Evolutionary conservation across 305 asterid genomes (phyloP).

Genomic region (Fraxinus sp.): DNA sequence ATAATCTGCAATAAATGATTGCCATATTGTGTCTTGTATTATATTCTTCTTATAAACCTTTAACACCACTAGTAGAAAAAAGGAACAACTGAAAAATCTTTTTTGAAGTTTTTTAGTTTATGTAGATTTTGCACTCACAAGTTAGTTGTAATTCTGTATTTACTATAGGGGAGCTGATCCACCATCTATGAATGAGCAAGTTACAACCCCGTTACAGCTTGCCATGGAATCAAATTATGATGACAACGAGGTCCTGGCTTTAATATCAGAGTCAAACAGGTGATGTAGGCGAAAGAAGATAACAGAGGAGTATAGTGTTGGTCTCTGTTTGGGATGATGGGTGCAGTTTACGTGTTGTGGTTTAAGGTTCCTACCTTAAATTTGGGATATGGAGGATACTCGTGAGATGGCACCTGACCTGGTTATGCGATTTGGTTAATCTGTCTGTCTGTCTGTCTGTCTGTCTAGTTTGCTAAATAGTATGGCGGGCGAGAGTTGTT

Average conservation of each 20-base stretch:
- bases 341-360: not conserved
- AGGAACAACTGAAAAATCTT: not conserved
- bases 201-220: conserved; percentile 53
- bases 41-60: not conserved
- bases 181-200: conserved; percentile 61
- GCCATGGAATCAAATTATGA: conserved; percentile 64
- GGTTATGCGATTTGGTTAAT: not conserved
- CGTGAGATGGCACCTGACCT: conserved; percentile 3
- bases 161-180: conserved; percentile 89
- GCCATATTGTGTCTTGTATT: not conserved
- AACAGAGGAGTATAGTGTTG: not conserved
- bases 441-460: not conserved
- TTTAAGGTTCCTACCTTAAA: not conserved
- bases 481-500: conserved; percentile 12
- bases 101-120: not conserved
- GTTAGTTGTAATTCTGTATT: not conserved
- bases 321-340: not conserved
- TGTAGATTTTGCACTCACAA: not conserved
- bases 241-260: conserved; percentile 66
- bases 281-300: not conserved
- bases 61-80: not conserved
- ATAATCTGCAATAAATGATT: not conserved
- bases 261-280: conserved; percentile 53
- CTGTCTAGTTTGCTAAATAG: conserved; percentile 14
- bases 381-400: conserved; percentile 22